Evolutionary conservation across 2,329 filamentous ascomycete species (phyloP).

Genomic region (Lecanosticta acicola): DNA sequence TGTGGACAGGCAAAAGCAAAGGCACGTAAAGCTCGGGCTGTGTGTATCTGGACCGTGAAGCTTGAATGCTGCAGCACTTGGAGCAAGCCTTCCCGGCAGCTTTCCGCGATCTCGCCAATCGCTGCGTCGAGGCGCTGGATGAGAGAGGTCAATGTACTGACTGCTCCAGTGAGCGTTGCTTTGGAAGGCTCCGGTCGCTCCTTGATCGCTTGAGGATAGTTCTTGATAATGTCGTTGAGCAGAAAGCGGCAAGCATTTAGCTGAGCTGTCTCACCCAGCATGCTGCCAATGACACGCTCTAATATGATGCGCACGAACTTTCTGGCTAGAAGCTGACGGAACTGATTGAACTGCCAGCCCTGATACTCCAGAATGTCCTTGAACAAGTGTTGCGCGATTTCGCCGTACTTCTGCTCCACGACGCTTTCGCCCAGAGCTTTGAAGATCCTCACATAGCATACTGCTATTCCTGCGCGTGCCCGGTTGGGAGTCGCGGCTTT

Average conservation of each 20-base stretch:
- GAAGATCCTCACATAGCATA: slow-evolving; percentile 80
- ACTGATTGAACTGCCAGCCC: slow-evolving; percentile 75
- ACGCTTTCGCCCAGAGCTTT: slow-evolving; percentile 71
- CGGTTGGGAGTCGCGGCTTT: slow-evolving; percentile 72
- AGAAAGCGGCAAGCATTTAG: slow-evolving; percentile 73
- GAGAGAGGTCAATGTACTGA: slow-evolving; percentile 74
- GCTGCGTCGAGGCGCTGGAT: slow-evolving; percentile 78
- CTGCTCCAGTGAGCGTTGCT: slow-evolving; percentile 69
- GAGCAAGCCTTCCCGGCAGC: slow-evolving; percentile 77
- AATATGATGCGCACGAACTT: slow-evolving; percentile 79
- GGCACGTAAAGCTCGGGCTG: slow-evolving; percentile 75
- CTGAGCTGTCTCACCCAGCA: slow-evolving; percentile 86
- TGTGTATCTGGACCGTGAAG: slow-evolving; percentile 90
- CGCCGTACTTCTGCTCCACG: slow-evolving; percentile 76
- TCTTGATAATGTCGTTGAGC: slow-evolving; percentile 84
- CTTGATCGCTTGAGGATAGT: slow-evolving; percentile 84
- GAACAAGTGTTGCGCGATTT: slow-evolving; percentile 75
- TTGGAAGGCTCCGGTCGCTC: slow-evolving; percentile 87
- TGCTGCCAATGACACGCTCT: slow-evolving; percentile 74
- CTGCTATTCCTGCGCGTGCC: slow-evolving; percentile 72
- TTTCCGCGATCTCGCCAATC: slow-evolving; percentile 69
- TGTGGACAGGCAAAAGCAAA: slow-evolving; percentile 90
- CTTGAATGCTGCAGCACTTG: slow-evolving; percentile 91
- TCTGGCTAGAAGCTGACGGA: slow-evolving; percentile 76
- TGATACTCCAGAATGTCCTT: slow-evolving; percentile 71